Evolutionary conservation across 1,284 basidiomycete species (phyloP), one percentile per base, ranked within the genome.

Genomic region (Vanrija humicola): DNA sequence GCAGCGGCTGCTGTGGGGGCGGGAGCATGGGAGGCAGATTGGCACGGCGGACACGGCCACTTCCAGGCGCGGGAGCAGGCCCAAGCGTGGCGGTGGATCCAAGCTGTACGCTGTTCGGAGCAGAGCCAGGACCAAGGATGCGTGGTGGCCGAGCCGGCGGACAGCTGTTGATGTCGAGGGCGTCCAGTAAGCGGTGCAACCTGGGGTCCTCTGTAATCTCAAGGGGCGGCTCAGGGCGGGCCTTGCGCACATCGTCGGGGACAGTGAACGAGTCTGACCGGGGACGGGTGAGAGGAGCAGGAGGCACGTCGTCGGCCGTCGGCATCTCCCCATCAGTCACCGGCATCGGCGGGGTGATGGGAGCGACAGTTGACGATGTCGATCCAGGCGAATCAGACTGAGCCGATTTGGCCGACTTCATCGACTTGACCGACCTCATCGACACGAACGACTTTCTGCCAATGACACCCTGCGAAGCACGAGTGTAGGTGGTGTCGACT

Each of bases 181-280:
- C 57, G 6, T 43, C 48, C 5, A 55, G 49, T 15, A 59, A 43
- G 28, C 50, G 45, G 34, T 43, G 18, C 38, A 46, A n/a, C 6
- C n/a, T 23, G 23, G 42, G 43, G 40, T 53, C 38, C 38, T 44
- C 26, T 5, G 29, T 26, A 7, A 26, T 12, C 43, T 38, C 40
- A 1, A 26, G 15, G 15, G 38, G 9, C 1, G 43, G 46, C 34
- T 44, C 21, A 6, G 50, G 46, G 8, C 9, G n/a, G 3, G n/a
- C 38, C 12, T 21, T 34, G 26, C 48, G 8, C 8, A 44, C 47
- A 2, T 50, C 53, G 10, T 21, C 10, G 16, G 60, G 56, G 5
- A 50, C 25, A 16, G 64, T 66, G 26, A 62, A 43, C 16, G 67
- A 68, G 25, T 66, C 67, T 15, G 58, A 53, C 12, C 65, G 55